These are phyloP conservation scores for Russula abietina DNA, from an alignment of 768 basidiomycete genomes.

Conservation along the genomic window DNA sequence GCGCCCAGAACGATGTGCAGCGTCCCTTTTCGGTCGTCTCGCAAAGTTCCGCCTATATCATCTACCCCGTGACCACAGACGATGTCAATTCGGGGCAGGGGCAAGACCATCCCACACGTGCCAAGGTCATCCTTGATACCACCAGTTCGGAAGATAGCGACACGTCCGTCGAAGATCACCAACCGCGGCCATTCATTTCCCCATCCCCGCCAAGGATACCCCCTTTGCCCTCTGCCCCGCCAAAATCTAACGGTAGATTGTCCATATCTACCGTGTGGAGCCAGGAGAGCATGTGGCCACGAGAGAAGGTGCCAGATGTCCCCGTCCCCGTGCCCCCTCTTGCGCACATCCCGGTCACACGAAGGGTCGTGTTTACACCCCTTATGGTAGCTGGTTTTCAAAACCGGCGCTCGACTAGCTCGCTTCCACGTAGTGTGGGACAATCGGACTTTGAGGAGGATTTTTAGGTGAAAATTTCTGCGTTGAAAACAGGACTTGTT, in stretches of 20 bases:
- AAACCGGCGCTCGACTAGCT: conserved; percentile 7
- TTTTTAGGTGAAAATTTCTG: not conserved
- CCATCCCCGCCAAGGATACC: not conserved
- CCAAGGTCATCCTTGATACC: not conserved
- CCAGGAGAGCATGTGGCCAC: conserved; percentile 20
- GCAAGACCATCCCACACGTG: not conserved
- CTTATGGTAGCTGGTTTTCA: not conserved
- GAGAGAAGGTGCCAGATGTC: conserved; percentile 4
- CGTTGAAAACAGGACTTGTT: not conserved
- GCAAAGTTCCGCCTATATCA: not conserved
- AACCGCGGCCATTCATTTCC: not conserved
- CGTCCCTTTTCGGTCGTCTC: not conserved
- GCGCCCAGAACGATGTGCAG: not conserved
- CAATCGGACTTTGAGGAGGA: conserved; percentile 15
- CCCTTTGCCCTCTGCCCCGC: not conserved
- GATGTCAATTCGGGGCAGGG: not conserved
- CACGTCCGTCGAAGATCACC: not conserved
- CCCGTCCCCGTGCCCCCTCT: conserved; percentile 10
- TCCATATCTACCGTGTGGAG: conserved; percentile 19
- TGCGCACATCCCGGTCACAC: conserved; percentile 2
- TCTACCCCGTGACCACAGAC: not conserved
- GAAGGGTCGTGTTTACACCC: not conserved
- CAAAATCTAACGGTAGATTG: not conserved
- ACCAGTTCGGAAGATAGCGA: not conserved
- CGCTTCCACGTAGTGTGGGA: conserved; percentile 16